These are phyloP conservation scores for Pseudofabraea citricarpa DNA, from an alignment of 2,329 filamentous ascomycete species.

Conservation along the genomic window DNA sequence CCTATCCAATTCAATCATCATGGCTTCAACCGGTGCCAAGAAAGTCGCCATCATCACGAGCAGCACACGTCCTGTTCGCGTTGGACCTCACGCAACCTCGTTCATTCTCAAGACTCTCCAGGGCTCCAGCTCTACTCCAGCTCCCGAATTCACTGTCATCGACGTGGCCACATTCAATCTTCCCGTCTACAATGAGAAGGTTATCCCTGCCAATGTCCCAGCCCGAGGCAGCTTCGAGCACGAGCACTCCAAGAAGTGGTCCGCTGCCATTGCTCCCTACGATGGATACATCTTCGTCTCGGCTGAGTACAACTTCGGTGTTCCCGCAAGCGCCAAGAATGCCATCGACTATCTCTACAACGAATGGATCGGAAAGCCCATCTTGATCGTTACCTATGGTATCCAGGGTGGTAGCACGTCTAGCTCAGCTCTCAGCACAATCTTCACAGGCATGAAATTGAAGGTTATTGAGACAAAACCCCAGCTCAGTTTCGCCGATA, in stretches of 20 bases:
- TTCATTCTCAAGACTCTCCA: conserved; percentile 11
- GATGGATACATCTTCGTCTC: conserved; percentile 45
- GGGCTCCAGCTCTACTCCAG: conserved; percentile 6
- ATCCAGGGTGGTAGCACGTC: conserved; percentile 34
- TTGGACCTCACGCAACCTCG: conserved; percentile 1
- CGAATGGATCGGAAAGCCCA: conserved; percentile 53
- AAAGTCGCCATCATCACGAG: background rate
- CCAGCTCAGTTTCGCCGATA: conserved; percentile 23
- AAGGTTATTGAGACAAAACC: conserved; percentile 28
- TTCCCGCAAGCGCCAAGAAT: conserved; percentile 53
- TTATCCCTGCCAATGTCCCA: conserved; percentile 34
- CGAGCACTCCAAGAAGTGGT: conserved; percentile 41
- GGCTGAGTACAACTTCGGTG: conserved; percentile 53
- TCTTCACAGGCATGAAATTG: conserved; percentile 8
- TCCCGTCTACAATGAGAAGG: conserved; percentile 38
- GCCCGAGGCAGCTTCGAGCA: conserved; percentile 30
- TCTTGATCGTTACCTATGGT: conserved; percentile 50
- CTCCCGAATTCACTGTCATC: conserved; percentile 24
- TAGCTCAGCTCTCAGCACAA: conserved; percentile 24
- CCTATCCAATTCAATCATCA: too few relatives aligned
- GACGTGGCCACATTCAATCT: conserved; percentile 35
- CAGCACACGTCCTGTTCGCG: conserved; percentile 2
- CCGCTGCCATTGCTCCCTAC: conserved; percentile 35
- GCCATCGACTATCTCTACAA: conserved; percentile 57
- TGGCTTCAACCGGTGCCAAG: background rate